These are phyloP conservation scores for Colletotrichum brevisporum DNA, from an alignment of 2,329 filamentous ascomycete genomes.

Conservation along the genomic window DNA sequence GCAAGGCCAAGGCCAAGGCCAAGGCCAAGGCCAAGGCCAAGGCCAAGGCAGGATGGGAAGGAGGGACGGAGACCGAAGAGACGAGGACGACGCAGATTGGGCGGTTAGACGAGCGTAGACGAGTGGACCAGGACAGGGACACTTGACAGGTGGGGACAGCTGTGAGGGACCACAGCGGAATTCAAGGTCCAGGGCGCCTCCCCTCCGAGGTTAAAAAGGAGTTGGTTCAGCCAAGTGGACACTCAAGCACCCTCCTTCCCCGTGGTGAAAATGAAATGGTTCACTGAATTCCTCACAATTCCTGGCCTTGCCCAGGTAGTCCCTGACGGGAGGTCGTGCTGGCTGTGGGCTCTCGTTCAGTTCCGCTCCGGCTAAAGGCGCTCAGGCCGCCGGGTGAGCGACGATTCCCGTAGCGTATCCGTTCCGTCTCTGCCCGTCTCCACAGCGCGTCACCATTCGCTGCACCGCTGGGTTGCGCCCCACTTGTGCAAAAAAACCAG, in stretches of 20 bases:
- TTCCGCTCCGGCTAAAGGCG: conserved; percentile 16
- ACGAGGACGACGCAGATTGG: conserved; percentile 13
- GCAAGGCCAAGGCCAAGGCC: conserved; percentile 6
- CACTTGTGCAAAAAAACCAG: background rate
- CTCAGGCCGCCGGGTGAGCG: conserved; percentile 40
- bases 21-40: conserved; percentile 1
- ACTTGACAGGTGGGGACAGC: conserved; percentile 8
- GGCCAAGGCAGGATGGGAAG: background rate
- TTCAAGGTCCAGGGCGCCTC: conserved; percentile 17
- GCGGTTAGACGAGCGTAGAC: background rate
- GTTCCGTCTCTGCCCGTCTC: conserved; percentile 17
- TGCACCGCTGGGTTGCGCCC: background rate
- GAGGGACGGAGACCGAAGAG: background rate
- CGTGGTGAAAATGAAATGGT: too few relatives aligned
- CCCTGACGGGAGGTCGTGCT: conserved; percentile 36
- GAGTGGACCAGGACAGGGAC: conserved; percentile 9
- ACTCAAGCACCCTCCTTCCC: too few relatives aligned
- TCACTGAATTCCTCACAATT: too few relatives aligned
- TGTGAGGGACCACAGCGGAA: background rate
- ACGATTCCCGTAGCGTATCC: conserved; percentile 34
- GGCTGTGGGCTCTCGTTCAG: conserved; percentile 20
- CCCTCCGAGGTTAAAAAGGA: background rate
- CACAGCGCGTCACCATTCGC: conserved; percentile 5
- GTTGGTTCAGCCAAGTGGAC: background rate
- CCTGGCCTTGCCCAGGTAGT: background rate